Conservation (phyloP, 1,139 yeast species). For the Yueomyces sp. region DNA sequence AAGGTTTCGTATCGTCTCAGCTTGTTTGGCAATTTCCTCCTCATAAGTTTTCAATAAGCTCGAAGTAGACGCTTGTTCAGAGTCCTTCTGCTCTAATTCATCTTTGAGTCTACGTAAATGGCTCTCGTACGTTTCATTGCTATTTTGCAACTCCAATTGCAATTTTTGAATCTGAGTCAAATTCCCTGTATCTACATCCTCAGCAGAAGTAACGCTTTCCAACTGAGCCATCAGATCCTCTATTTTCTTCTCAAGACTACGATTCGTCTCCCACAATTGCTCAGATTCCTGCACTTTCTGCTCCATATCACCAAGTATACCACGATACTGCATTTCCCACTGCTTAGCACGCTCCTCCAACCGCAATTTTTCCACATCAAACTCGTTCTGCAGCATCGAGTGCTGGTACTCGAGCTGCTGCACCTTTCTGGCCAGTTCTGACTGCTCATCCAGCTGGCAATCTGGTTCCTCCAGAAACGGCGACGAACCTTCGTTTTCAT, state of each 20-base stretch:
- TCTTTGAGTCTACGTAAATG: background rate
- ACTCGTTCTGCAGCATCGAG: slow-evolving; percentile 10
- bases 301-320: background rate
- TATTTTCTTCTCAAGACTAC: background rate
- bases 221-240: background rate
- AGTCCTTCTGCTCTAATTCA: background rate
- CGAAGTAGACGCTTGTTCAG: slow-evolving; percentile 10
- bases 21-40: slow-evolving; percentile 11
- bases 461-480: slow-evolving; percentile 35
- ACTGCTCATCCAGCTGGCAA: background rate
- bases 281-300: background rate
- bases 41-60: slow-evolving; percentile 12
- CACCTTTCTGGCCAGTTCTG: background rate
- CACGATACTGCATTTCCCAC: slow-evolving; percentile 12
- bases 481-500: slow-evolving; percentile 30
- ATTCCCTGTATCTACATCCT: background rate
- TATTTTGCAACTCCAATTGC: background rate
- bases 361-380: slow-evolving; percentile 17
- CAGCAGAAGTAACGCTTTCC: background rate
- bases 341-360: slow-evolving; percentile 13
- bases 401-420: background rate
- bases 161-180: background rate
- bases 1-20: slow-evolving; percentile 10
- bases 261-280: background rate
- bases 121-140: no score